Evolutionary conservation across 257 asterid species (phyloP), one percentile per base, ranked within the genome.

Genomic region (Paraleonurus japonicus): DNA sequence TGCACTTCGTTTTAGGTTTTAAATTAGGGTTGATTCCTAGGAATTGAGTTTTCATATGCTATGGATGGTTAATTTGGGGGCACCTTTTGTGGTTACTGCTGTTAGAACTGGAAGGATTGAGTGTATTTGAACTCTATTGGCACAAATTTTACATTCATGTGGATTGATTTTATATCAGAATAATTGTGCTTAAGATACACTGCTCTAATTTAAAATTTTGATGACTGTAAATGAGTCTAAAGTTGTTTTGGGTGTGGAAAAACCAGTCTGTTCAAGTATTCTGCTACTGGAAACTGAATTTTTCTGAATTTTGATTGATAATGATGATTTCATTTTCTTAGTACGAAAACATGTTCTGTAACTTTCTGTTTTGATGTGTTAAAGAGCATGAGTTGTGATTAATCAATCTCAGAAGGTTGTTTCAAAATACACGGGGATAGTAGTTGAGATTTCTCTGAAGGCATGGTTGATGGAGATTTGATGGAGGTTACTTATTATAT

Each of bases 1-100:
- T 65, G 4, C 55, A 15, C 30, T 68, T 12, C 3, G 47, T 50
- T 83, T 79, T 62, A 81, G 77, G 72, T 73, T 67, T 65, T 1
- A 10, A 64, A 47, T 68, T 48, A 7, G 47, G 26, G 58, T 20
- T 7, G 60, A 20, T 60, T 73, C 63, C 64, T 26, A 1, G 11
- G 48, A 55, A 17, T 69, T 54, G 53, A 67, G 75, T 30, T 23
- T 27, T 22, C 47, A 26, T 59, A 4, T 69, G 16, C 35, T 19
- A 24, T 71, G 5, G 57, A 54, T 48, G 57, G 63, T 37, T 60
- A 61, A 58, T 63, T 69, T 55, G 28, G 71, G 50, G 30, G 13
- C 20, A 24, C 11, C 19, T 67, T 67, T 32, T 41, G 47, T 65
- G 54, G 43, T 67, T 45, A 67, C n/a, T 62, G 20, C 43, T 37